These are phyloP conservation scores for Grosmannia serpens DNA, from an alignment of 2,329 filamentous ascomycete species.

Conservation along the genomic window DNA sequence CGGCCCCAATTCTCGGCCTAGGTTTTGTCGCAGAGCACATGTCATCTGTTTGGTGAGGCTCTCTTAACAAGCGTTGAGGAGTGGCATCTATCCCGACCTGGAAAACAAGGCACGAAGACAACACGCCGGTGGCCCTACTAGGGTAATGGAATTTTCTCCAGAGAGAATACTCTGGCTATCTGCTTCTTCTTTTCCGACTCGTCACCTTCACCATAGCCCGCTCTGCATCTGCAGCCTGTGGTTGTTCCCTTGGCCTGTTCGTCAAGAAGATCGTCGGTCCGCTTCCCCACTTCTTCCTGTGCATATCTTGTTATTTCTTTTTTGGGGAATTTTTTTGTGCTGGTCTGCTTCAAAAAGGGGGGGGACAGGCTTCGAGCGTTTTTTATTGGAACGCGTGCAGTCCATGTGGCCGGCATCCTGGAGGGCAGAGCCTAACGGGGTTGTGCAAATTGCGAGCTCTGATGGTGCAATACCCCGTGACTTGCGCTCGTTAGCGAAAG, in stretches of 20 bases:
- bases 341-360: background rate
- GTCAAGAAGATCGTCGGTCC: slow-evolving; percentile 7
- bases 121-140: background rate
- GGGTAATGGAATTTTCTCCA: background rate
- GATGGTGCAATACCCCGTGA: slow-evolving; percentile 56
- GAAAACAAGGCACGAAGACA: background rate
- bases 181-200: background rate
- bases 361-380: slow-evolving; percentile 1
- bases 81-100: background rate
- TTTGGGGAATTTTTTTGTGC: background rate
- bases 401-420: slow-evolving; percentile 14
- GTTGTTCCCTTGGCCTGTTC: slow-evolving; percentile 11
- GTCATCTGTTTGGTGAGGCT: background rate
- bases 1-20: background rate
- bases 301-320: background rate
- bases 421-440: slow-evolving; percentile 18
- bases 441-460: slow-evolving; percentile 31
- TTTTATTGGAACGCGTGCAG: slow-evolving; percentile 20
- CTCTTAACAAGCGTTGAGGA: background rate
- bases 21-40: too few relatives aligned
- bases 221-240: background rate
- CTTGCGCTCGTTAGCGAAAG: slow-evolving; percentile 13
- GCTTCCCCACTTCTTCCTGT: slow-evolving; percentile 1
- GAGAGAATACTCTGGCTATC: background rate
- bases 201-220: background rate